phyloP scores from a whole-genome alignment of 108 stramenopile genomes.

The Discostella stelligeroides region DNA sequence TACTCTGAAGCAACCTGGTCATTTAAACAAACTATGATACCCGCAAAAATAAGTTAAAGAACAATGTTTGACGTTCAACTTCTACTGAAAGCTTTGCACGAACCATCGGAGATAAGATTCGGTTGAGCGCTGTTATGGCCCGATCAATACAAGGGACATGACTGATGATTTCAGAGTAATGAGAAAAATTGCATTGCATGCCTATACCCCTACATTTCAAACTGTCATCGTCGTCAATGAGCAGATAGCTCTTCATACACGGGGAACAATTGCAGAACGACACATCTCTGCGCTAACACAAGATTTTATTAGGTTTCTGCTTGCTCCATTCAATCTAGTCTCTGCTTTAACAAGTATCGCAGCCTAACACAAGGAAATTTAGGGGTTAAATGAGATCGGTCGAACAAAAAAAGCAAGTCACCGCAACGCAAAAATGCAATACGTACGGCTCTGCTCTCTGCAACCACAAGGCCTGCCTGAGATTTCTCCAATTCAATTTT shows the following conservation, averaged over 20 bases:
- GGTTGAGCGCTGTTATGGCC: no score
- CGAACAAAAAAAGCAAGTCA: neutral
- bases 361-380: conserved; percentile 12
- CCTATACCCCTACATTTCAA: no score
- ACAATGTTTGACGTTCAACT: no score
- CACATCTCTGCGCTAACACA: conserved; percentile 49
- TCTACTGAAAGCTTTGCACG: no score
- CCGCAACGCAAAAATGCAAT: neutral
- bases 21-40: no score
- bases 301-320: conserved; percentile 50
- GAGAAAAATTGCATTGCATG: no score
- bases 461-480: conserved; percentile 50
- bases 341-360: conserved; percentile 59
- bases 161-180: no score
- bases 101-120: no score
- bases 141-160: no score
- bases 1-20: no score
- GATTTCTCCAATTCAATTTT: conserved; percentile 41
- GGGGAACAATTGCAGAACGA: conserved; percentile 43
- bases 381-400: neutral
- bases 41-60: no score
- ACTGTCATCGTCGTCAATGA: no score
- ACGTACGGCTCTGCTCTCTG: conserved; percentile 47
- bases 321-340: conserved; percentile 55
- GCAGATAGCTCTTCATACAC: neutral